Percentiles rank a stretch among this genome's conserved stretches.
Conservation (phyloP, 1,139 yeast genomes). For the Pichia sp. region DNA sequence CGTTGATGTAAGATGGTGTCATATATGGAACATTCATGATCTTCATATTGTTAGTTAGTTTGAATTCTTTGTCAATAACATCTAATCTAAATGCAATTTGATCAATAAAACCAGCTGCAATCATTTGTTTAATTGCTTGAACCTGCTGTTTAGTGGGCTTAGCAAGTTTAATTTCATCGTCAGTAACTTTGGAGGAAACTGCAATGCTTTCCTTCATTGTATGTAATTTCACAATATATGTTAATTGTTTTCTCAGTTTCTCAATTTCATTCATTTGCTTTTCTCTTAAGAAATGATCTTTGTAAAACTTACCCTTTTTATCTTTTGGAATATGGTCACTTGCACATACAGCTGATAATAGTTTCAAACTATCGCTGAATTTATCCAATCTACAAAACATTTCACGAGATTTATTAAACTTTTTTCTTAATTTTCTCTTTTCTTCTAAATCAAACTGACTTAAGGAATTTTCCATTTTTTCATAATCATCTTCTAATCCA, state of each 20-base stretch:
- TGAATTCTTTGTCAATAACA: slow-evolving; percentile 56
- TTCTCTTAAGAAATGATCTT: slow-evolving; percentile 53
- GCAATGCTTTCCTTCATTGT: slow-evolving; percentile 57
- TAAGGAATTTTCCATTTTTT: slow-evolving; percentile 30
- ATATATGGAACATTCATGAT: slow-evolving; percentile 67
- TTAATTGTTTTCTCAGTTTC: slow-evolving; percentile 74
- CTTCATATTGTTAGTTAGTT: slow-evolving; percentile 50
- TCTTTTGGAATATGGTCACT: slow-evolving; percentile 63
- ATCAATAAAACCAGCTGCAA: slow-evolving; percentile 89
- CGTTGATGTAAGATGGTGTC: slow-evolving; percentile 43
- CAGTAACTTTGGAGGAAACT: slow-evolving; percentile 34
- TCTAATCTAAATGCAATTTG: slow-evolving; percentile 86
- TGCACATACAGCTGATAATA: slow-evolving; percentile 84
- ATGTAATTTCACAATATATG: slow-evolving; percentile 63
- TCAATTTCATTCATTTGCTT: slow-evolving; percentile 79
- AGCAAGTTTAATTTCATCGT: slow-evolving; percentile 50
- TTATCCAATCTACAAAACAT: slow-evolving; percentile 63
- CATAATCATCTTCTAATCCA: slow-evolving; percentile 33
- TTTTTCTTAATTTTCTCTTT: slow-evolving; percentile 40
- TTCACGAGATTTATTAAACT: slow-evolving; percentile 50
- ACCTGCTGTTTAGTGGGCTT: slow-evolving; percentile 69
- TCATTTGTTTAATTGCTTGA: slow-evolving; percentile 80
- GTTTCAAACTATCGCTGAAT: slow-evolving; percentile 65
- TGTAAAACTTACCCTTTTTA: slow-evolving; percentile 42
- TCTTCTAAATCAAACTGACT: slow-evolving; percentile 34